Evolutionary conservation across 1,284 basidiomycete species (phyloP).

Genomic region (Rhodotorula sp.): DNA sequence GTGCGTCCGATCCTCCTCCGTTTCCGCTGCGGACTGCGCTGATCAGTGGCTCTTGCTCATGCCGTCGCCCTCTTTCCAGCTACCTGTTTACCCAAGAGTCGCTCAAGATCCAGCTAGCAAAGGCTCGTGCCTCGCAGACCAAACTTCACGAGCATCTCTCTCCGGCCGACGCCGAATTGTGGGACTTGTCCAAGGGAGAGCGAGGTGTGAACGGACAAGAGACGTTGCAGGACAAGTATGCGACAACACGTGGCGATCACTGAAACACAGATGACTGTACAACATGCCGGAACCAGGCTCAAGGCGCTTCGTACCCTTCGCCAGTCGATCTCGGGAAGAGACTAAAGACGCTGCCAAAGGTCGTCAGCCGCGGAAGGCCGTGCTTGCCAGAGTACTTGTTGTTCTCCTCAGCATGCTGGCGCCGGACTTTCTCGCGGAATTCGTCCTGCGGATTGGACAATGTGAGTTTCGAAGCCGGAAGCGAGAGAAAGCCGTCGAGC

Average conservation of each 20-base stretch:
- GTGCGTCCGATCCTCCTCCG: background rate
- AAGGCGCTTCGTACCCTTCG: background rate
- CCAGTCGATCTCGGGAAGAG: conserved; percentile 4
- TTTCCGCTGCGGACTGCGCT: no score
- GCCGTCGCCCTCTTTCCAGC: background rate
- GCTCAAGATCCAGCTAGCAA: conserved; percentile 32
- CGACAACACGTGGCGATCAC: conserved; percentile 45
- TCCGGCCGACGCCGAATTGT: background rate
- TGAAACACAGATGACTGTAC: conserved; percentile 9
- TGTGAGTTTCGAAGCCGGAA: no score
- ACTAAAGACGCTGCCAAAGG: conserved; percentile 20
- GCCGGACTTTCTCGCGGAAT: background rate
- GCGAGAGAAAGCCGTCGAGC: background rate
- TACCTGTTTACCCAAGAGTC: conserved; percentile 34
- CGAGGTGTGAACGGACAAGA: conserved; percentile 43
- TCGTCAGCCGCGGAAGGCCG: conserved; percentile 7
- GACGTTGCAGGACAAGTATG: conserved; percentile 42
- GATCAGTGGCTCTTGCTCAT: background rate
- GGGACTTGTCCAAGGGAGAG: conserved; percentile 31
- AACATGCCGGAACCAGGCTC: no score
- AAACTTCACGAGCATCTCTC: conserved; percentile 5
- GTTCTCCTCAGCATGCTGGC: background rate
- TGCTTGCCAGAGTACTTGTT: background rate
- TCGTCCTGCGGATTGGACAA: conserved; percentile 2
- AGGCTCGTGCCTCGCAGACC: conserved; percentile 11